Evolutionary conservation across 441 rosid genomes (phyloP).

Genomic region (Iberis amara): DNA sequence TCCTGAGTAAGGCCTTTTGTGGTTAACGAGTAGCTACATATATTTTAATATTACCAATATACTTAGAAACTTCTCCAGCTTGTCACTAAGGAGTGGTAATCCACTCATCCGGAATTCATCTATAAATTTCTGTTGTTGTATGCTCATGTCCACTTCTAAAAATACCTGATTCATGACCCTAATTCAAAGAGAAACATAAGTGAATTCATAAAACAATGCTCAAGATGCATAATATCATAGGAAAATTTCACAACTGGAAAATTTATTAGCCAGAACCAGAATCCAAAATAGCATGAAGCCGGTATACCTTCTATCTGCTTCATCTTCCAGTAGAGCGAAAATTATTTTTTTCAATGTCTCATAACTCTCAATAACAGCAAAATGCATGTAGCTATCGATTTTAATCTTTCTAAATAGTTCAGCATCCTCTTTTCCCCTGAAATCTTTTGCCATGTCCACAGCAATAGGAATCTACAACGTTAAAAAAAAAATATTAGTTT

Average conservation of each 20-base stretch:
- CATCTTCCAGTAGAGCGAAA: slow-evolving; percentile 54
- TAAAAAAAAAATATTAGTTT: background rate
- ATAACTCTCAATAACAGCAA: slow-evolving; percentile 82
- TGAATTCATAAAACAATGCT: slow-evolving; percentile 7
- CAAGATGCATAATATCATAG: slow-evolving; percentile 8
- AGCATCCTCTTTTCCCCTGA: slow-evolving; percentile 62
- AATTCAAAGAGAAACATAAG: slow-evolving; percentile 22
- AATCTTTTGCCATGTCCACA: slow-evolving; percentile 96
- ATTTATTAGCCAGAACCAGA: no score
- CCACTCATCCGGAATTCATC: slow-evolving; percentile 58
- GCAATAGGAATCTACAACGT: slow-evolving; percentile 81
- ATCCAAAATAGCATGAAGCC: background rate
- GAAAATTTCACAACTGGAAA: background rate
- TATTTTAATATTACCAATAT: slow-evolving; percentile 52
- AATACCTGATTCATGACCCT: slow-evolving; percentile 54
- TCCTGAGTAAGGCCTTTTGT: slow-evolving; percentile 3
- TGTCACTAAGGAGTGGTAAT: slow-evolving; percentile 66
- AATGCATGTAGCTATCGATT: slow-evolving; percentile 64
- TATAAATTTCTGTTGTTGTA: slow-evolving; percentile 48
- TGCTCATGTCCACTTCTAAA: slow-evolving; percentile 45
- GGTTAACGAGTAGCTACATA: background rate
- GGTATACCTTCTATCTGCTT: slow-evolving; percentile 56
- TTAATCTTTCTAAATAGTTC: slow-evolving; percentile 73
- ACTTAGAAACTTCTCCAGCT: slow-evolving; percentile 72
- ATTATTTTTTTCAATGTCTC: slow-evolving; percentile 66